phyloP scores from a whole-genome alignment of 2,329 filamentous ascomycete genomes.

The Stagonosporopsis vannaccii region DNA sequence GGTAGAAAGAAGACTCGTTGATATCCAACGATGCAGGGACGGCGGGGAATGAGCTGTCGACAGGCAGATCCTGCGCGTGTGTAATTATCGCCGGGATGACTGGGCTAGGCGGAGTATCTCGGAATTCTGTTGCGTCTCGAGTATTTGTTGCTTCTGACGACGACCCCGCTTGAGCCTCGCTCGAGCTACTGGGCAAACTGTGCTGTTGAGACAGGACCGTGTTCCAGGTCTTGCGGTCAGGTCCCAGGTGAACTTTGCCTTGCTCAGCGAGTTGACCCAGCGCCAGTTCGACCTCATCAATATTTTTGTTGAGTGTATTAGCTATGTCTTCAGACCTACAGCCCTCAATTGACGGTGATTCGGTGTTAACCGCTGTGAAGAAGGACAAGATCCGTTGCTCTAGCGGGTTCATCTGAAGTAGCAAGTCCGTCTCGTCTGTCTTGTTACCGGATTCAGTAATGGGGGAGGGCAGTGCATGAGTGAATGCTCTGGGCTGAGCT shows the following conservation, averaged over 20 bases:
- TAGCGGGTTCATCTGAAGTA: conserved; percentile 10
- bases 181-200: neutral
- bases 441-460: neutral
- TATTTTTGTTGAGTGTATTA: neutral
- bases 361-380: neutral
- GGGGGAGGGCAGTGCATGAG: neutral
- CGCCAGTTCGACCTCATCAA: conserved; percentile 7
- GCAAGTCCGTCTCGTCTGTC: neutral
- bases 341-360: neutral
- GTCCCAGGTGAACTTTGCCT: conserved; percentile 6
- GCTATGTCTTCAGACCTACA: conserved; percentile 1
- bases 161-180: neutral
- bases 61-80: neutral
- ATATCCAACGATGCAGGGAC: neutral
- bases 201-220: conserved; percentile 1
- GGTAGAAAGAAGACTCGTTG: conserved; percentile 21
- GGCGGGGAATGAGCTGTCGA: neutral
- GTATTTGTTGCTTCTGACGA: neutral
- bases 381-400: conserved; percentile 10
- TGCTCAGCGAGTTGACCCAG: conserved; percentile 10
- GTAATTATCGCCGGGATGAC: neutral
- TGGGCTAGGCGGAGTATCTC: conserved; percentile 15
- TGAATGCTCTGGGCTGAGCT: neutral
- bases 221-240: conserved; percentile 12
- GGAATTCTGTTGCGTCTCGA: conserved; percentile 5